Evolutionary conservation across 208 protist species (phyloP), one percentile per base, ranked within the genome.

Genomic region (Novymonas esmeraldas): DNA sequence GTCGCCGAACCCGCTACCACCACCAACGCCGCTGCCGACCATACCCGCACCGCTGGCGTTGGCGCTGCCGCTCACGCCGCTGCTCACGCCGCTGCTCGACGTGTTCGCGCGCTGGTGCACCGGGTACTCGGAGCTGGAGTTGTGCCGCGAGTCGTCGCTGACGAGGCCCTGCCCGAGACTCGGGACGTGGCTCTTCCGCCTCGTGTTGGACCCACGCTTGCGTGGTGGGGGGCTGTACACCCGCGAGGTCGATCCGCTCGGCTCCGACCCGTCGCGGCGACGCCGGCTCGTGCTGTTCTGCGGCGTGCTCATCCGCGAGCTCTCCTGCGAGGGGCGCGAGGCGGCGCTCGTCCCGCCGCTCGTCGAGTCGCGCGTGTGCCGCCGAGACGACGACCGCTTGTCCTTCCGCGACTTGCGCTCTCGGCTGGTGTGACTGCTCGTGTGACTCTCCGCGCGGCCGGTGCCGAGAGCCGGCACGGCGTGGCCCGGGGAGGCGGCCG

Each of bases 321-420:
- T 63, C n/a, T 39, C 42, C 29, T 63, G 58, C 16, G 58, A 51
- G 18, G 4, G 38, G 9, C 16, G 58, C 7, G 58, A 39, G 44
- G 26, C 29, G 9, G 42, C 58, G 26, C 56, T 61, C 38, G 34
- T 26, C n/a, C 5, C 18, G 24, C 45, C 34, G 48, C 61, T 46
- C 10, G 16, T 28, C 20, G 56, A 61, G 14, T 49, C 16, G 36
- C 39, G 56, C 20, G 16, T 34, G 22, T 39, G 48, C 31, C 61
- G 64, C 29, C 46, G 18, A 11, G 50, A 61, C 5, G 52, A 22
- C 41, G 4, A 6, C 18, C 20, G 33, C 55, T 63, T 64, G 6
- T 70, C 65, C 24, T 34, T 29, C 46, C 60, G 62, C 36, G 54
- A 61, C 36, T 62, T 74, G 46, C 52, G 33, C 18, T 62, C 60